Percentiles rank a stretch among this genome's conserved stretches.
phyloP scores from a whole-genome alignment of 1,284 basidiomycete genomes.

The Psilocybe mexicana region DNA sequence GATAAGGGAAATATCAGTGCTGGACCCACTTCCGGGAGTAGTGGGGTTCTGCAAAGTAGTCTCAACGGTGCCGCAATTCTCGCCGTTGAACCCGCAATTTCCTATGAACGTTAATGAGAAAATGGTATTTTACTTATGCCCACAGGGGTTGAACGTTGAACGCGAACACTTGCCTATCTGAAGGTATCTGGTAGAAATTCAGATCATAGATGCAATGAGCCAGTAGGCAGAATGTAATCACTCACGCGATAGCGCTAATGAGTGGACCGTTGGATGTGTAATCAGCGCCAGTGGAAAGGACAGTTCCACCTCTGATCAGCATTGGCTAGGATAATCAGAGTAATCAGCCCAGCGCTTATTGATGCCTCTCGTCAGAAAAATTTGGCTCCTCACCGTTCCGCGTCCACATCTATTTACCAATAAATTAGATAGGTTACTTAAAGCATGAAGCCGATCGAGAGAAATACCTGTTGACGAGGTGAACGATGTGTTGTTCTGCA shows the following conservation, averaged over 20 bases:
- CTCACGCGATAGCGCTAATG: conserved; percentile 39
- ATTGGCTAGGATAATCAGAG: conserved; percentile 23
- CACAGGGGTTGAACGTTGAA: too few relatives aligned
- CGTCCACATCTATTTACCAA: neutral
- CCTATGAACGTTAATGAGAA: neutral
- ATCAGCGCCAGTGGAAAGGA: conserved; percentile 32
- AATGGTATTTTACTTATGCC: too few relatives aligned
- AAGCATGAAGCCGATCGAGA: too few relatives aligned
- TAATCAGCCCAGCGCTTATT: neutral
- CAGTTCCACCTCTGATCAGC: conserved; percentile 26
- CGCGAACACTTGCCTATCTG: conserved; percentile 25
- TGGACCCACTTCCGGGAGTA: conserved; percentile 41
- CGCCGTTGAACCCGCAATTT: conserved; percentile 43
- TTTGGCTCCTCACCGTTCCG: conserved; percentile 1
- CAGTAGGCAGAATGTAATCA: neutral
- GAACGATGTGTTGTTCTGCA: conserved; percentile 16
- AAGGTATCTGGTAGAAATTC: conserved; percentile 31
- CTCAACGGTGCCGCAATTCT: conserved; percentile 44
- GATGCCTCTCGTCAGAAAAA: neutral
- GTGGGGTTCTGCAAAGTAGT: conserved; percentile 42
- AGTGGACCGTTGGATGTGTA: conserved; percentile 38
- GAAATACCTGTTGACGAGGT: conserved; percentile 15
- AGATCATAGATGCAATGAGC: neutral
- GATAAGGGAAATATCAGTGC: conserved; percentile 48
- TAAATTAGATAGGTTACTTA: too few relatives aligned